These are phyloP conservation scores for Eucalyptus guilfoylei DNA, from an alignment of 345 rosid genomes.

Conservation along the genomic window DNA sequence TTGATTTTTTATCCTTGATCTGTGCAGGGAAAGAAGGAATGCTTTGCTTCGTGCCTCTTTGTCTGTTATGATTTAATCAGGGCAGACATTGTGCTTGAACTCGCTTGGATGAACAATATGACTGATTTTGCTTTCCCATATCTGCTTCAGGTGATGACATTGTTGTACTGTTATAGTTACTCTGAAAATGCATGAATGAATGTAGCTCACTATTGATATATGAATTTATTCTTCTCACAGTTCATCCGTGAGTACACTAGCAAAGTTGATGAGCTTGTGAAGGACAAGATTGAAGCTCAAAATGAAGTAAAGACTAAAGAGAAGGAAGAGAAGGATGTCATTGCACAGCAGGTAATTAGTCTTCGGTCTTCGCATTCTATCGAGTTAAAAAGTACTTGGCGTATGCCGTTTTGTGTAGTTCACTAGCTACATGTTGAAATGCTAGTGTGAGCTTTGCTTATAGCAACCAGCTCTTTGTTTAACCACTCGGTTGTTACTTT, in stretches of 20 bases:
- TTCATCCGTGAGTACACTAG: conserved; percentile 73
- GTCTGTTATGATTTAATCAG: conserved; percentile 86
- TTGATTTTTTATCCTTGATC: not conserved
- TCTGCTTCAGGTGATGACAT: conserved; percentile 43
- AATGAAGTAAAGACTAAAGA: conserved; percentile 59
- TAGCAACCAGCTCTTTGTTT: not conserved
- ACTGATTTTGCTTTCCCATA: conserved; percentile 87
- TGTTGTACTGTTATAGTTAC: not conserved
- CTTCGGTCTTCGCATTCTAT: not conserved
- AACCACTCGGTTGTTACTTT: not conserved
- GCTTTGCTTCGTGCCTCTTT: conserved; percentile 89
- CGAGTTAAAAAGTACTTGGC: not conserved
- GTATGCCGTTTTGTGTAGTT: not conserved
- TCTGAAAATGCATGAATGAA: not conserved
- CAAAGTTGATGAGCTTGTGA: conserved; percentile 74
- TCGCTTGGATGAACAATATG: conserved; percentile 87
- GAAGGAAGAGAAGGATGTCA: conserved; percentile 66
- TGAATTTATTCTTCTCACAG: conserved; percentile 11
- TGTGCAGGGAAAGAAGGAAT: conserved; percentile 80
- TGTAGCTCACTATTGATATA: not conserved
- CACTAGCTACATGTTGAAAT: not conserved
- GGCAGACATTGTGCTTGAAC: conserved; percentile 78
- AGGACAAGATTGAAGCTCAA: conserved; percentile 63
- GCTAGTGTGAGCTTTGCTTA: not conserved
- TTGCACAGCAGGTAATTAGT: conserved; percentile 66